Percentiles rank a stretch among this genome's conserved stretches.
Evolutionary conservation across 345 rosid genomes (phyloP).

Genomic region (Eucalyptus marginata): DNA sequence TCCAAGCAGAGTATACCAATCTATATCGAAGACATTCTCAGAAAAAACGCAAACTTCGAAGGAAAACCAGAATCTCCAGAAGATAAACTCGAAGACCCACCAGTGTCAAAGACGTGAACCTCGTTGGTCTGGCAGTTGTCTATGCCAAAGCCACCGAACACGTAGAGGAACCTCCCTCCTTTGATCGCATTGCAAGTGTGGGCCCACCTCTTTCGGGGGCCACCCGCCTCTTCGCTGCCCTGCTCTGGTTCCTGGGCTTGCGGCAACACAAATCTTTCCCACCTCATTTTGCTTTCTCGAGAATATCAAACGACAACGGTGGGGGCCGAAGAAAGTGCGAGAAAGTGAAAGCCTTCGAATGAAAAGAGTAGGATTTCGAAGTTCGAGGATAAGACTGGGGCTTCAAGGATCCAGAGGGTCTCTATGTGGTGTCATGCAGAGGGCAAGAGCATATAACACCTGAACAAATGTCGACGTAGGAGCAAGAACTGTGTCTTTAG

Average conservation of each 20-base stretch:
- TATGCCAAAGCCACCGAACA: constrained; percentile 84
- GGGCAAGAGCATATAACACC: neutral
- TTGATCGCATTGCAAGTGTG: constrained; percentile 1
- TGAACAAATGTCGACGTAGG: neutral
- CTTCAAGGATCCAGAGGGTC: neutral
- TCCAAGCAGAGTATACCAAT: neutral
- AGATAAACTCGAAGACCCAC: constrained; percentile 21
- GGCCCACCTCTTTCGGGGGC: constrained; percentile 89
- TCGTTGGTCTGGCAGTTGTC: constrained; percentile 94
- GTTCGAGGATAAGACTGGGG: neutral
- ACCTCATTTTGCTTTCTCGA: constrained; percentile 32
- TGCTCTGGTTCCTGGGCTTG: constrained; percentile 17
- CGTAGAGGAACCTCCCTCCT: constrained; percentile 78
- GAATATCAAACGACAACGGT: neutral
- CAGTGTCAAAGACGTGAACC: constrained; percentile 86
- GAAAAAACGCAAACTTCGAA: neutral
- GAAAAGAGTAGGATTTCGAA: neutral
- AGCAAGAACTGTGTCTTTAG: neutral
- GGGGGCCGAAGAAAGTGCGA: neutral
- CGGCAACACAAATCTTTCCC: constrained; percentile 41
- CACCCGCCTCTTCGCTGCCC: constrained; percentile 4
- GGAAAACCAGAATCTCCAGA: neutral
- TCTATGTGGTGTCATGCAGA: neutral
- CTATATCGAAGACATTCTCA: neutral
- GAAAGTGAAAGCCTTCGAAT: neutral